Conservation (phyloP, 2,329 filamentous ascomycete genomes). For the Trichoderma sp. region DNA sequence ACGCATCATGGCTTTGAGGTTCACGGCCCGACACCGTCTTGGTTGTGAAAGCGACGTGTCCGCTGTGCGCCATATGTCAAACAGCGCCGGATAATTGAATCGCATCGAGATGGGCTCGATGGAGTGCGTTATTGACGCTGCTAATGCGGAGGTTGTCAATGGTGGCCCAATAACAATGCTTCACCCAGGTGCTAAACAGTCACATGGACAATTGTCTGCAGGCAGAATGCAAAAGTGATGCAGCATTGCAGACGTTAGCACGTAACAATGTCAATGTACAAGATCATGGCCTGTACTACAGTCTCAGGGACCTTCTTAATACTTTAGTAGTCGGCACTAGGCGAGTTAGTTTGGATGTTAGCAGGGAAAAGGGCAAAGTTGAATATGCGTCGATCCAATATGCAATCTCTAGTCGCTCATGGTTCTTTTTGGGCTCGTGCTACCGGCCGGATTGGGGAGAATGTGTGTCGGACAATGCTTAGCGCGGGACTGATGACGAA, state of each 20-base stretch:
- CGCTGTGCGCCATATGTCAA: not conserved
- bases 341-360: not conserved
- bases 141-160: not conserved
- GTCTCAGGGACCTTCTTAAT: not conserved
- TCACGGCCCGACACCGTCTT: not conserved
- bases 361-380: not conserved
- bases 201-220: constrained; percentile 6
- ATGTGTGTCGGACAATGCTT: constrained; percentile 2
- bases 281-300: not conserved
- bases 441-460: not conserved
- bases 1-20: not conserved
- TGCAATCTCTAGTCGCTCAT: not conserved
- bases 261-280: not conserved
- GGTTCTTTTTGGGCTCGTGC: not conserved
- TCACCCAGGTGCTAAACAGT: not conserved
- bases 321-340: not conserved
- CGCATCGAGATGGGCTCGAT: not conserved
- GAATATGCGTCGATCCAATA: not conserved
- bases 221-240: not conserved
- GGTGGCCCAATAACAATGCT: not conserved
- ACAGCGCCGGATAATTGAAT: constrained; percentile 8
- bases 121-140: not conserved
- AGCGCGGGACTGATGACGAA: not conserved
- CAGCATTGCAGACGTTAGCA: not conserved
- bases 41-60: not conserved